These are phyloP conservation scores for Termitomyces sp. DNA, from an alignment of 768 basidiomycete species.

Conservation along the genomic window DNA sequence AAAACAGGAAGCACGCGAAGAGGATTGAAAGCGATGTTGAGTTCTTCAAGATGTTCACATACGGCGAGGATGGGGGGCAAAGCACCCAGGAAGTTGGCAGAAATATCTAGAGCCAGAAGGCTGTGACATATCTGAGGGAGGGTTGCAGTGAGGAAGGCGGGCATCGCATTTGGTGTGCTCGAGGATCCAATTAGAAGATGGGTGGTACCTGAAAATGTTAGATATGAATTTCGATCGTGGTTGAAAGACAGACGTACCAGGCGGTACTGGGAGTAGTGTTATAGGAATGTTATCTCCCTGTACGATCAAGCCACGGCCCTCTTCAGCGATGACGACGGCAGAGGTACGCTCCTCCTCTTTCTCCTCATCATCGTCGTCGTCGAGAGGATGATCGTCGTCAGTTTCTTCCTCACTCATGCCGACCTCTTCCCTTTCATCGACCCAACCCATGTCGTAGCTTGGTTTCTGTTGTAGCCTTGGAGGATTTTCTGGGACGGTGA, in stretches of 20 bases:
- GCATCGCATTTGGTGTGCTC: slow-evolving; percentile 71
- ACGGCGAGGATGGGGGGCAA: slow-evolving; percentile 81
- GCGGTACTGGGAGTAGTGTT: slow-evolving; percentile 58
- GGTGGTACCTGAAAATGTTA: slow-evolving; percentile 67
- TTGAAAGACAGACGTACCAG: slow-evolving; percentile 51
- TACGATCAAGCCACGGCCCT: slow-evolving; percentile 82
- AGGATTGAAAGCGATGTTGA: slow-evolving; percentile 91
- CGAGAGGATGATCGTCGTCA: slow-evolving; percentile 34
- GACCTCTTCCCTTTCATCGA: slow-evolving; percentile 52
- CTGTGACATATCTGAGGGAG: slow-evolving; percentile 74
- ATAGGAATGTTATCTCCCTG: slow-evolving; percentile 63
- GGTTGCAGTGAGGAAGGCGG: slow-evolving; percentile 63
- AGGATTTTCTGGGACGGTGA: slow-evolving; percentile 37
- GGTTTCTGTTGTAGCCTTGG: slow-evolving; percentile 57
- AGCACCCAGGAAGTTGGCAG: slow-evolving; percentile 79
- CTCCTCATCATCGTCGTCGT: slow-evolving; percentile 47
- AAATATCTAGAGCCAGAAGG: slow-evolving; percentile 91
- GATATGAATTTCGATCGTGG: slow-evolving; percentile 4
- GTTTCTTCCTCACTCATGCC: slow-evolving; percentile 33
- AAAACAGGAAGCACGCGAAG: slow-evolving; percentile 90
- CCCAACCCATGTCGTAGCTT: slow-evolving; percentile 79
- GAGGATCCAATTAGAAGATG: slow-evolving; percentile 90
- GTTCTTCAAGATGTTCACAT: slow-evolving; percentile 83
- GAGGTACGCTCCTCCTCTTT: slow-evolving; percentile 70
- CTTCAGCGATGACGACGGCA: slow-evolving; percentile 76